These are phyloP conservation scores for Quercus dentata DNA, from an alignment of 306 rosid genomes.

Conservation along the genomic window DNA sequence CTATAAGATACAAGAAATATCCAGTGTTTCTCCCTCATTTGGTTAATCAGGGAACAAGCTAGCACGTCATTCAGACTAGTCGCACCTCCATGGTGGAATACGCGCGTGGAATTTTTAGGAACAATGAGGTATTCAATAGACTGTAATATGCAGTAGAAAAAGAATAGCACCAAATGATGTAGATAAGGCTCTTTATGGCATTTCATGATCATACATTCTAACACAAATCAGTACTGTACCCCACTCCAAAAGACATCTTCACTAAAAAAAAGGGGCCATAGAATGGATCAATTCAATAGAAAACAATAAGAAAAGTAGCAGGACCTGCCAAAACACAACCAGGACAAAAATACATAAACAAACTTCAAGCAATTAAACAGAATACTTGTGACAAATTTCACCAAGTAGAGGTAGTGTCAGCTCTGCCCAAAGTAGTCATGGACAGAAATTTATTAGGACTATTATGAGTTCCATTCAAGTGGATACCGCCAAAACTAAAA, in stretches of 20 bases:
- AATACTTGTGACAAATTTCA: constrained; percentile 28
- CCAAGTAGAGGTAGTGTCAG: constrained; percentile 31
- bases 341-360: constrained; percentile 11
- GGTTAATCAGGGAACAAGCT: neutral
- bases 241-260: constrained; percentile 20
- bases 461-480: constrained; percentile 23
- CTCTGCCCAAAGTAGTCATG: constrained; percentile 40
- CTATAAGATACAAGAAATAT: neutral
- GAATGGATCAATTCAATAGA: constrained; percentile 2
- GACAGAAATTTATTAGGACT: constrained; percentile 55
- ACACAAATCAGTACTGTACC: neutral
- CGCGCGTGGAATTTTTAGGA: neutral
- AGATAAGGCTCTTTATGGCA: neutral
- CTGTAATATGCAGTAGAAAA: neutral
- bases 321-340: constrained; percentile 23
- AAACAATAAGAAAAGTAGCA: neutral
- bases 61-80: neutral
- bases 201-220: constrained; percentile 13
- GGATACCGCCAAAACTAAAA: constrained; percentile 26
- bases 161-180: neutral
- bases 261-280: constrained; percentile 10
- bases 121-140: neutral
- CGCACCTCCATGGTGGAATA: neutral
- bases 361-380: constrained; percentile 16
- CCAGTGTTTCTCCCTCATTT: neutral